These are phyloP conservation scores for Chlorella sp. DNA, from an alignment of 139 green algal species.

Conservation along the genomic window DNA sequence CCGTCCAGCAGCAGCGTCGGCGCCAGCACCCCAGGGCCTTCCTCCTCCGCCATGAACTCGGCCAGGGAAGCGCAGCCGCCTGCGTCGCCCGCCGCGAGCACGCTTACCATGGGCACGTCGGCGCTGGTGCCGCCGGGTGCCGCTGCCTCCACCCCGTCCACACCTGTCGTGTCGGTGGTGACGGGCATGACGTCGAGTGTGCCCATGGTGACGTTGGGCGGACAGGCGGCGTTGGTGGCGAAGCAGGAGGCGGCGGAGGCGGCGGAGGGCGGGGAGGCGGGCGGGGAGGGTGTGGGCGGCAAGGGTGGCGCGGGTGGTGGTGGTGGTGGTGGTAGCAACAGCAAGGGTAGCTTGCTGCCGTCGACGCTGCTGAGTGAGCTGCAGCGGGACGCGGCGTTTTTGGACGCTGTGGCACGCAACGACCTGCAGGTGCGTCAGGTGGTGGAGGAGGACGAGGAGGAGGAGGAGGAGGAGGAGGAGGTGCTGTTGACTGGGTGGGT, in stretches of 20 bases:
- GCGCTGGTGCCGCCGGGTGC: too few species aligned
- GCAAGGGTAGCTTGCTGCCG: neutral
- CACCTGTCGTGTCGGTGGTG: neutral
- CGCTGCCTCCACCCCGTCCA: too few species aligned
- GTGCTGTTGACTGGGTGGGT: too few species aligned
- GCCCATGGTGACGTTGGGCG: neutral
- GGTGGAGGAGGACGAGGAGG: too few species aligned
- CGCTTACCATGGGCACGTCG: too few species aligned
- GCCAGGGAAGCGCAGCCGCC: too few species aligned
- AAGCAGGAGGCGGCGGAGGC: neutral
- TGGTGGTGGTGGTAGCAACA: too few species aligned
- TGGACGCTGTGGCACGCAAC: slow-evolving; percentile 3
- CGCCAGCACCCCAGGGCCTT: too few species aligned
- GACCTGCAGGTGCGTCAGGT: neutral
- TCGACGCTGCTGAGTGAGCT: neutral
- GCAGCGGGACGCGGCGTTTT: neutral
- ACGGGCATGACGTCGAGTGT: neutral
- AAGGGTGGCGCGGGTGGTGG: neutral
- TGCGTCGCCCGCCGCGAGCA: too few species aligned
- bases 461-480: too few species aligned
- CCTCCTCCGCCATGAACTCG: too few species aligned
- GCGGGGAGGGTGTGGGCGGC: neutral
- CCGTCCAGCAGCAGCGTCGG: too few species aligned
- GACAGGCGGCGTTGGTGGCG: neutral
- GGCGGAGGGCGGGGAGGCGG: neutral